phyloP scores from a whole-genome alignment of 2,329 filamentous ascomycete species.

The Fusarium equiseti region DNA sequence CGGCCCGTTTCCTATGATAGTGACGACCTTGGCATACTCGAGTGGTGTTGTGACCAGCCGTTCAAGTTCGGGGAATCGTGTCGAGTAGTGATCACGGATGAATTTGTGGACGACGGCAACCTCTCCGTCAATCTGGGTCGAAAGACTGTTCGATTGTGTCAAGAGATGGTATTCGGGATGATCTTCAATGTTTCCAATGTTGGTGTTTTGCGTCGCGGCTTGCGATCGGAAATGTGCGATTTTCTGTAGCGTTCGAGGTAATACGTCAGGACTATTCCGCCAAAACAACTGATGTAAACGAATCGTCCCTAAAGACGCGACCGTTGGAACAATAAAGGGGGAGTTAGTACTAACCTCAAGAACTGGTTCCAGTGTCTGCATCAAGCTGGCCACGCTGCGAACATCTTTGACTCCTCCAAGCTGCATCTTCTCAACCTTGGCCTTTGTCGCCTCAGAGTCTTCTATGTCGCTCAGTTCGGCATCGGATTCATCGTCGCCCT shows the following conservation, averaged over 20 bases:
- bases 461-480: slow-evolving; percentile 64
- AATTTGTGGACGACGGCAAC: slow-evolving; percentile 95
- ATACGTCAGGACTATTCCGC: slow-evolving; percentile 76
- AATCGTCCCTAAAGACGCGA: slow-evolving; percentile 47
- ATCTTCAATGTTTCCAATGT: slow-evolving; percentile 87
- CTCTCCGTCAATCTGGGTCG: slow-evolving; percentile 93
- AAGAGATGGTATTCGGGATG: slow-evolving; percentile 91
- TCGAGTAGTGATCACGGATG: slow-evolving; percentile 94
- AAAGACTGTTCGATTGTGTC: slow-evolving; percentile 88
- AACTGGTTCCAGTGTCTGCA: slow-evolving; percentile 84
- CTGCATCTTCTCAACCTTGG: slow-evolving; percentile 86
- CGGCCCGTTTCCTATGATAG: slow-evolving; percentile 91
- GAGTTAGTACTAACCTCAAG: slow-evolving; percentile 76
- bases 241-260: slow-evolving; percentile 72
- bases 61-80: slow-evolving; percentile 93
- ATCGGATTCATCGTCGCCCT: slow-evolving; percentile 64
- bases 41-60: slow-evolving; percentile 89
- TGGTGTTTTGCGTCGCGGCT: slow-evolving; percentile 71
- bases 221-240: slow-evolving; percentile 81
- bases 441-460: slow-evolving; percentile 77
- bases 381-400: slow-evolving; percentile 80
- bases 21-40: slow-evolving; percentile 94
- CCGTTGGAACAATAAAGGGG: slow-evolving; percentile 35
- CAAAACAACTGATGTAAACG: slow-evolving; percentile 72
- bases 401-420: slow-evolving; percentile 80